Conservation (phyloP, 73 alveolate genomes). For the Paramecium caudatum region DNA sequence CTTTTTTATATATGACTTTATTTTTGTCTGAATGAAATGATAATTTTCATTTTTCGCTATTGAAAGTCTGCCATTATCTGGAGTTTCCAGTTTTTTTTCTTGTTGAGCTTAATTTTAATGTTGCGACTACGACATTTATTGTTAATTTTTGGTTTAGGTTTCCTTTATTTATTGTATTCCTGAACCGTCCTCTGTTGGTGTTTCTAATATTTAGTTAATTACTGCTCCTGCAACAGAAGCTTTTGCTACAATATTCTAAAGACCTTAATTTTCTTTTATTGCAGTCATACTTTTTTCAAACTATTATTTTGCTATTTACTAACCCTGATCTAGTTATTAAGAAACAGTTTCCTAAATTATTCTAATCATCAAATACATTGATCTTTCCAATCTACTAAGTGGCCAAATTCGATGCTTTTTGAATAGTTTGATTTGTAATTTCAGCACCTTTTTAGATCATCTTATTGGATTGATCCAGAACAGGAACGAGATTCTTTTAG, state of each 20-base stretch:
- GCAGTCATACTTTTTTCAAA: conserved; percentile 6
- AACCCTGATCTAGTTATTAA: neutral
- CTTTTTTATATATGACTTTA: conserved; percentile 19
- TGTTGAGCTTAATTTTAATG: neutral
- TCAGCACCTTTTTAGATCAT: conserved; percentile 18
- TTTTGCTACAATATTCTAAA: neutral
- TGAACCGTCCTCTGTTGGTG: conserved; percentile 24
- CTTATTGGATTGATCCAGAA: neutral
- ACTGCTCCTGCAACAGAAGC: neutral
- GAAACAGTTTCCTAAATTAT: neutral
- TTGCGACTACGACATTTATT: neutral
- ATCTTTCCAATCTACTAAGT: neutral
- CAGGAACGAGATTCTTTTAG: conserved; percentile 1
- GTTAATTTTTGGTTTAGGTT: neutral
- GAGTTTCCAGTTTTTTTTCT: neutral
- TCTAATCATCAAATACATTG: neutral
- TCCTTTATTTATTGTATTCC: neutral
- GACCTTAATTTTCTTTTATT: conserved; percentile 16
- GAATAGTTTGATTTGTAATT: neutral
- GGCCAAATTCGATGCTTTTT: neutral
- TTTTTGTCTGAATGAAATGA: neutral
- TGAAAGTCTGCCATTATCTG: neutral
- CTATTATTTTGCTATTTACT: neutral
- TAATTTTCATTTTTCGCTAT: neutral
- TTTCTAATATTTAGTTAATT: neutral